These are phyloP conservation scores for Tetrahymena elliotti DNA, from an alignment of 73 alveolate species.

Conservation along the genomic window DNA sequence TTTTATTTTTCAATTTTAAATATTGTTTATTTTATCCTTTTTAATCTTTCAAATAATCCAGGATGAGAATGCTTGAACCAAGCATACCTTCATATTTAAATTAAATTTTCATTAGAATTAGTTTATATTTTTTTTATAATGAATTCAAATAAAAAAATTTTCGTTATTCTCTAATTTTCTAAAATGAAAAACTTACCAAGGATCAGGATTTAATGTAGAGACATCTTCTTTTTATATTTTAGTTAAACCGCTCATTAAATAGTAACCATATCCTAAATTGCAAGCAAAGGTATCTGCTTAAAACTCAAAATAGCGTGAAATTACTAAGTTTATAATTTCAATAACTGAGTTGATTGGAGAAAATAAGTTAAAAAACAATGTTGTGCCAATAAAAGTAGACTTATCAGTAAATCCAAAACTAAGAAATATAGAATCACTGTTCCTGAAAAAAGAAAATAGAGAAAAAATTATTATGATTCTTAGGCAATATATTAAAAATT, in stretches of 20 bases:
- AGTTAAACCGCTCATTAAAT: slow-evolving; percentile 12
- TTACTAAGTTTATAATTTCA: slow-evolving; percentile 35
- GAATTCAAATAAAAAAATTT: no score
- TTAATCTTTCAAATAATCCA: slow-evolving; percentile 27
- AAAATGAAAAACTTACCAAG: not conserved
- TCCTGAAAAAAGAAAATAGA: slow-evolving; percentile 19
- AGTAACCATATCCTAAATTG: slow-evolving; percentile 6
- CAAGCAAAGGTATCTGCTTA: slow-evolving; percentile 62
- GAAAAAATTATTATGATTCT: slow-evolving; percentile 44
- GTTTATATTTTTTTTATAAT: no score
- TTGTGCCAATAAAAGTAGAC: slow-evolving; percentile 38
- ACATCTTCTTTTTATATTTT: slow-evolving; percentile 14
- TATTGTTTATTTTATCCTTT: not conserved
- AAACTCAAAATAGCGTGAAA: slow-evolving; percentile 60
- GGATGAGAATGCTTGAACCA: slow-evolving; percentile 42
- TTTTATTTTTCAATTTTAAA: not conserved
- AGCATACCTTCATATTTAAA: not conserved
- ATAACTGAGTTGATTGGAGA: slow-evolving; percentile 56
- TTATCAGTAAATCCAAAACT: slow-evolving; percentile 74
- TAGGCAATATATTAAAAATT: slow-evolving; percentile 44
- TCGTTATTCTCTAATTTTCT: no score
- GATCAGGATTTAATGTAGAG: slow-evolving; percentile 17
- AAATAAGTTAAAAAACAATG: slow-evolving; percentile 57
- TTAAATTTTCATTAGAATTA: not conserved
- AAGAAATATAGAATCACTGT: slow-evolving; percentile 50